These are phyloP conservation scores for Debaryomyces sp. DNA, from an alignment of 1,139 yeast species.

Conservation along the genomic window DNA sequence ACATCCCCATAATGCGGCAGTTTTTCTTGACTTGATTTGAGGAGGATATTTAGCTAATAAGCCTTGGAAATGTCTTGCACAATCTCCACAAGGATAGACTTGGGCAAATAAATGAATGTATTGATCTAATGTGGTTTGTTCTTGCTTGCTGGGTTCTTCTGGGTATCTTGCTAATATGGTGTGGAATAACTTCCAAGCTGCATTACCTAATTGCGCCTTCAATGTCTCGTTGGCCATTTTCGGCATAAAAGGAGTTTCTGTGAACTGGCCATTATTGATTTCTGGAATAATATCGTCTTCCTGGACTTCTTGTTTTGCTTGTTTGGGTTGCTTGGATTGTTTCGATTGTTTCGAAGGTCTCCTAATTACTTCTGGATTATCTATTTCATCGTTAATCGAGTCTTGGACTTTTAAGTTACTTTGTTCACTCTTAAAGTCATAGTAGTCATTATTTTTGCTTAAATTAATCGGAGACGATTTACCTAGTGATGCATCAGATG, in stretches of 20 bases:
- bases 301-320: neutral
- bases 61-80: conserved; percentile 86
- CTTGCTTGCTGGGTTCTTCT: conserved; percentile 69
- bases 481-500: conserved; percentile 26
- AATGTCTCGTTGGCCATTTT: conserved; percentile 69
- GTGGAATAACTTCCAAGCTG: conserved; percentile 88
- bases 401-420: neutral
- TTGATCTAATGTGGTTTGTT: conserved; percentile 59
- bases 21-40: conserved; percentile 72
- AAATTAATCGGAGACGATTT: conserved; percentile 27
- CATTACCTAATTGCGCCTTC: conserved; percentile 77
- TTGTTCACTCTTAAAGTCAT: neutral
- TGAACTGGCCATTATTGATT: conserved; percentile 19
- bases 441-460: conserved; percentile 1
- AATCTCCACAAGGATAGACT: conserved; percentile 91
- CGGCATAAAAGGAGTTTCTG: conserved; percentile 76
- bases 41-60: conserved; percentile 78
- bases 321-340: neutral
- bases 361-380: conserved; percentile 1
- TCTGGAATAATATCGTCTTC: neutral
- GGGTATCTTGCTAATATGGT: conserved; percentile 92
- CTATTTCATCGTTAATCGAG: conserved; percentile 8
- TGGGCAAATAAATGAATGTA: conserved; percentile 67
- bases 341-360: conserved; percentile 1
- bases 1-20: conserved; percentile 97